phyloP scores from a whole-genome alignment of 306 rosid genomes.

The Rosa chinensis region DNA sequence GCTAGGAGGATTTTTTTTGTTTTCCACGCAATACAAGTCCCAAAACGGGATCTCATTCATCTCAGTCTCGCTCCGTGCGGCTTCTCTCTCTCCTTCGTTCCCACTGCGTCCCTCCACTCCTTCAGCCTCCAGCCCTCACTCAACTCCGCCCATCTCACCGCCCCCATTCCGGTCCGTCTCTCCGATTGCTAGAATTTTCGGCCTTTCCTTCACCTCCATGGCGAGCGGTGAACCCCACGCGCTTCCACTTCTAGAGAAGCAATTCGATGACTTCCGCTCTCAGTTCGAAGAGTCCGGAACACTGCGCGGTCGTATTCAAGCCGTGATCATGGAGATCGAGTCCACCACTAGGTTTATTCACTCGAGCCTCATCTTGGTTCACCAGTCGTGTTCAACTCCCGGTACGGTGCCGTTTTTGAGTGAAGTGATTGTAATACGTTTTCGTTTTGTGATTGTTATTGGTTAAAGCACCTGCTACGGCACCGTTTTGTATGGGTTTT shows the following conservation, averaged over 20 bases:
- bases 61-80: too few relatives aligned
- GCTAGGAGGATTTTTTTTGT: too few relatives aligned
- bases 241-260: slow-evolving; percentile 59
- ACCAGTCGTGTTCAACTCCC: slow-evolving; percentile 81
- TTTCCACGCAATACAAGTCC: too few relatives aligned
- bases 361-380: slow-evolving; percentile 78
- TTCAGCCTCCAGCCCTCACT: slow-evolving; percentile 19
- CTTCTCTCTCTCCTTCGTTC: too few relatives aligned
- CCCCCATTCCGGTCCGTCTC: slow-evolving; percentile 27
- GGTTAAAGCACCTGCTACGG: slow-evolving; percentile 49
- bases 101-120: slow-evolving; percentile 1
- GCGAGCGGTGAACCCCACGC: slow-evolving; percentile 42
- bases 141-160: slow-evolving; percentile 8
- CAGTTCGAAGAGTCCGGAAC: slow-evolving; percentile 74
- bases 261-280: slow-evolving; percentile 62
- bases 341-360: slow-evolving; percentile 70
- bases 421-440: neutral
- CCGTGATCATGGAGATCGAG: slow-evolving; percentile 72
- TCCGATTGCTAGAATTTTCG: neutral
- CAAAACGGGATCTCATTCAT: too few relatives aligned
- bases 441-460: neutral
- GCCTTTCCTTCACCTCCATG: slow-evolving; percentile 41
- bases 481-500: neutral
- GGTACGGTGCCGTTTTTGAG: slow-evolving; percentile 40
- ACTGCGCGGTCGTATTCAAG: slow-evolving; percentile 73